Percentiles rank a stretch among this genome's conserved stretches.
These are phyloP conservation scores for Agrocybe pediades DNA, from an alignment of 768 basidiomycete species.

Conservation along the genomic window DNA sequence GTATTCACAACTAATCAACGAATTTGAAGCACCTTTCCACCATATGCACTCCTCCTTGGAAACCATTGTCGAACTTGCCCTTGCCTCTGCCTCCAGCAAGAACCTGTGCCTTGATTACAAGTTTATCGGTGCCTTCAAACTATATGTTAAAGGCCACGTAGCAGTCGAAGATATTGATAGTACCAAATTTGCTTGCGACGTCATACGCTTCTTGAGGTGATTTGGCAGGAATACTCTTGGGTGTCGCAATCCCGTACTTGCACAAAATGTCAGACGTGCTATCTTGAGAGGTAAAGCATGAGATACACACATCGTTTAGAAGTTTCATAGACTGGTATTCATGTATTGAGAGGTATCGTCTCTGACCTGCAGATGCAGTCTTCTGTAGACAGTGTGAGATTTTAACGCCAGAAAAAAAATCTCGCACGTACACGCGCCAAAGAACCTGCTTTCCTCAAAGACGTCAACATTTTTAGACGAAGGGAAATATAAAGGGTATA, in stretches of 20 bases:
- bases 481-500: conserved; percentile 24
- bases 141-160: conserved; percentile 1
- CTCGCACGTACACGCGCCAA: conserved; percentile 58
- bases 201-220: conserved; percentile 87
- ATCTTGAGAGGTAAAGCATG: not conserved
- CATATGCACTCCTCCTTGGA: conserved; percentile 97
- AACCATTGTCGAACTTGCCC: conserved; percentile 93
- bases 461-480: conserved; percentile 57
- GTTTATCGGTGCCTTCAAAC: conserved; percentile 62
- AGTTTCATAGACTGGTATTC: conserved; percentile 97
- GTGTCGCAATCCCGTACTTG: conserved; percentile 95
- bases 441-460: conserved; percentile 64
- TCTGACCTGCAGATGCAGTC: conserved; percentile 79
- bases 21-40: conserved; percentile 65
- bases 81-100: conserved; percentile 98
- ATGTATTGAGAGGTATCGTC: conserved; percentile 93
- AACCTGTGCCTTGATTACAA: conserved; percentile 99
- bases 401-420: not conserved
- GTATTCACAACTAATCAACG: not conserved
- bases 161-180: conserved; percentile 21
- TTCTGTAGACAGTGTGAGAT: conserved; percentile 26
- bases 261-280: not conserved
- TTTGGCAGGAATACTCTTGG: conserved; percentile 86
- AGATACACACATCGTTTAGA: conserved; percentile 77
- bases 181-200: conserved; percentile 89